These are phyloP conservation scores for Athelia sp. DNA, from an alignment of 1,284 basidiomycete genomes.

Conservation along the genomic window DNA sequence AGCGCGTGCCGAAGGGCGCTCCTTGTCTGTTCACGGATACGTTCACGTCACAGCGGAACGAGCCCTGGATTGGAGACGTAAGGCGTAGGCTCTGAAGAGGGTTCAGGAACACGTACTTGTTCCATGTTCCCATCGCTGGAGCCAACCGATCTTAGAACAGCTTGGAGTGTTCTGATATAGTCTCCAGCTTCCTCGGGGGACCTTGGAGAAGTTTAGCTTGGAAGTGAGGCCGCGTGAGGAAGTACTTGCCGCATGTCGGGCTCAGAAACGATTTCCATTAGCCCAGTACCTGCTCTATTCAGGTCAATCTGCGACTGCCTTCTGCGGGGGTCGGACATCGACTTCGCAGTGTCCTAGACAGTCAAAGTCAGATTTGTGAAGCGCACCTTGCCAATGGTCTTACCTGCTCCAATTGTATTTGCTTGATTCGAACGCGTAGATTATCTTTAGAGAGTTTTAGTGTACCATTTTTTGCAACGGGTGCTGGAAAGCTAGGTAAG, in stretches of 20 bases:
- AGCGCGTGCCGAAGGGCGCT: slow-evolving; percentile 74
- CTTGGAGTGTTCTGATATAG: slow-evolving; percentile 85
- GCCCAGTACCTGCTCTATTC: slow-evolving; percentile 84
- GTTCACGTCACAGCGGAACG: slow-evolving; percentile 93
- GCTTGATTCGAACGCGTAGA: slow-evolving; percentile 73
- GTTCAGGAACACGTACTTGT: slow-evolving; percentile 50
- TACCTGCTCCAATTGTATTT: slow-evolving; percentile 96
- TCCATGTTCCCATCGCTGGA: slow-evolving; percentile 98
- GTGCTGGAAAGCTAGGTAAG: slow-evolving; percentile 40
- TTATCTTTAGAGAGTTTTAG: slow-evolving; percentile 46
- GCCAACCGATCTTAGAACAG: slow-evolving; percentile 77
- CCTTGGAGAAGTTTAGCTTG: slow-evolving; percentile 31
- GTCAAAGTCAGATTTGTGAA: slow-evolving; percentile 3
- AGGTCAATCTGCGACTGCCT: slow-evolving; percentile 75
- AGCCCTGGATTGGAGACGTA: slow-evolving; percentile 54
- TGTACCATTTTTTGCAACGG: slow-evolving; percentile 72
- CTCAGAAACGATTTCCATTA: slow-evolving; percentile 96
- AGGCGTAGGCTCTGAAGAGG: not conserved
- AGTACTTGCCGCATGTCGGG: slow-evolving; percentile 78
- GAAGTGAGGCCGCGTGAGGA: slow-evolving; percentile 1
- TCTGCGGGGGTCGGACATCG: slow-evolving; percentile 58
- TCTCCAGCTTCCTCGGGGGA: slow-evolving; percentile 89
- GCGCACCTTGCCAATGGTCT: slow-evolving; percentile 2
- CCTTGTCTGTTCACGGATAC: slow-evolving; percentile 79
- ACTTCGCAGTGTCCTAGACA: slow-evolving; percentile 89